Base-by-base conservation (phyloP, 2,329 filamentous ascomycete genomes). In the Nemania abortiva region DNA sequence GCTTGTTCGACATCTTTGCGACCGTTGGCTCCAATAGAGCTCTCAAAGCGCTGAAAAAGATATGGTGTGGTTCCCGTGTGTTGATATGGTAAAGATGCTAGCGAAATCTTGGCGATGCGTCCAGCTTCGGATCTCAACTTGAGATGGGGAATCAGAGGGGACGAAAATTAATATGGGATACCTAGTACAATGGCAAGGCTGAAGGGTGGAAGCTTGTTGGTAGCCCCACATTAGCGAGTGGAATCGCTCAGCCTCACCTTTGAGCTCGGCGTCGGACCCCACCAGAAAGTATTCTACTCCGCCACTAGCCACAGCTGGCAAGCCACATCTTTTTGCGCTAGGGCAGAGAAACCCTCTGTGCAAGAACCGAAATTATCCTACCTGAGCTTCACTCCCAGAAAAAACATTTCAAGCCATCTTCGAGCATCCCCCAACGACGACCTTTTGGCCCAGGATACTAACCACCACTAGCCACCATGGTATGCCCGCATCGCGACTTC, bases 1-100 rank as follows among this genome's bases (percentile, higher is more conserved):
- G 95, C 84, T 97, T 97, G 89, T 97, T 95, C 81, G 91, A 89
- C 90, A 91, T 91, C 75, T 82, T 90, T 80, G 78, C 77, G 73
- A 76, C 73, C 76, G 79, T 74, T 78, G 81, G 83, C 82, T 81
- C 81, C 79, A 69, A 73, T 74, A 79, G 80, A 83, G 81, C 83
- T 79, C 79, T 76, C 81, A 77, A 72, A 72, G 49, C 65, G 76
- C 69, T 76, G 80, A 76, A 79, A 83, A 87, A 86, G 84, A 80
- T 77, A 69, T 77, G 24, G 24, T 5, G 24, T 62, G 72, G 73
- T 74, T 74, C 74, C 74, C 68, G 73, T 69, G 74, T 47, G 18
- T 58, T 45, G 27, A 20, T 50, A 72, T 70, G 50, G 53, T 65
- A 50, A 45, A 75, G 74, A 77, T 81, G 79, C 78, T 74, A 79